Evolutionary conservation across 768 basidiomycete genomes (phyloP), one percentile per base, ranked within the genome.

Genomic region (Suillus luteus): DNA sequence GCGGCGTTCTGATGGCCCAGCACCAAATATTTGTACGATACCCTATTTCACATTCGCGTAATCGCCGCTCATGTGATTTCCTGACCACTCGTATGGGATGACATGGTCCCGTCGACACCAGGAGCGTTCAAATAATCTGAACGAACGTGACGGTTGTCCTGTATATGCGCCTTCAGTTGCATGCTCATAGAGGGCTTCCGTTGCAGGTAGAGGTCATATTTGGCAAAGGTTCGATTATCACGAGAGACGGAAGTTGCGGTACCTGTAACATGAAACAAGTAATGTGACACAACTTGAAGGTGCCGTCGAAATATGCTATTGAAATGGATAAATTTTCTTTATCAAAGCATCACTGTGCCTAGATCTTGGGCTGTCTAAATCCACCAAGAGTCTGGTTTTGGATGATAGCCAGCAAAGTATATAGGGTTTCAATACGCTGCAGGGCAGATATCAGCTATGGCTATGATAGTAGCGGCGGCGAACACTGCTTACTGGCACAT

Each of bases 201-300:
- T 22, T 6, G n/a, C 87, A 90, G 73, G 82, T 89, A 1, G 88
- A 90, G 69, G 86, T 82, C 15, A 85, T 89, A 43, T 65, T 89
- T 6, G 88, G 89, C 0, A 82, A 86, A 64, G 82, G 86, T 12
- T 22, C 12, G 14, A 40, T 14, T 71, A 61, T 55, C 54, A 9
- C 65, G 68, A 35, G 61, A 72, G 59, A 67, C 35, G 54, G 62
- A 52, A 17, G 66, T 72, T 27, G 57, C 64, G 1, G 33, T 69
- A 44, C 70, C 64, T 14, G 68, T 70, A 22, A 59, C 65, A 15
- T 51, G 9, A 19, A 19, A 52, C 10, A 55, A n/a, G 44, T 24
- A 17, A 2, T 51, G 24, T 51, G 27, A 41, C 40, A 27, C 48
- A 24, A 22, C 22, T 24, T 35, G 33, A 35, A 35, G 33, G 33